These are phyloP conservation scores for Agaricus subrufescens DNA, from an alignment of 768 basidiomycete species.

Conservation along the genomic window DNA sequence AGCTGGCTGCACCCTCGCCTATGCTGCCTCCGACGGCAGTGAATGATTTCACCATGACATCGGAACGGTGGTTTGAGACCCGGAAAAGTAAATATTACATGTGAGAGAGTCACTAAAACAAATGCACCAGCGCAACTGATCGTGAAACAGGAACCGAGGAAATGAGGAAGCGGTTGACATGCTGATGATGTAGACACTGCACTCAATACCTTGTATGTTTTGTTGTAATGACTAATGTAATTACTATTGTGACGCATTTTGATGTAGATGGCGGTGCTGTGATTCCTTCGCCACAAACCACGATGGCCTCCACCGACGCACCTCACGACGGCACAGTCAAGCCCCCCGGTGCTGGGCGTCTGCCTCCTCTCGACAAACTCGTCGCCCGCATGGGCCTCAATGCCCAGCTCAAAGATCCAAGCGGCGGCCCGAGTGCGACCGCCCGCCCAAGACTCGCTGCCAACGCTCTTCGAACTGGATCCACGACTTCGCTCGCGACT, in stretches of 20 bases:
- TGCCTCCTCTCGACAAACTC: slow-evolving; percentile 78
- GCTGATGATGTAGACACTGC: too few species aligned
- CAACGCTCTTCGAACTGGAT: slow-evolving; percentile 58
- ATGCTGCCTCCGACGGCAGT: background rate
- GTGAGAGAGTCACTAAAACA: too few species aligned
- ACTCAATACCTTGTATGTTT: background rate
- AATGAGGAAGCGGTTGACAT: too few species aligned
- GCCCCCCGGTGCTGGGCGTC: slow-evolving; percentile 30
- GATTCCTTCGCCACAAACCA: slow-evolving; percentile 11
- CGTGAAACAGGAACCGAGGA: too few species aligned
- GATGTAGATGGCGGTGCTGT: background rate
- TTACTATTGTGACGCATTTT: slow-evolving; percentile 2
- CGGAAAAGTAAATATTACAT: too few species aligned
- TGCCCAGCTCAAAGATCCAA: slow-evolving; percentile 19
- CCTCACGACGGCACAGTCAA: slow-evolving; percentile 12
- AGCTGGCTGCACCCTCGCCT: too few species aligned
- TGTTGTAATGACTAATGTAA: slow-evolving; percentile 2
- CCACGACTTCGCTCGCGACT: slow-evolving; percentile 50
- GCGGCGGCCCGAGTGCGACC: slow-evolving; percentile 25
- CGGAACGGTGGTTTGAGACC: too few species aligned
- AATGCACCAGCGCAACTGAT: too few species aligned
- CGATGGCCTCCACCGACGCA: slow-evolving; percentile 13
- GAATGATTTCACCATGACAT: background rate
- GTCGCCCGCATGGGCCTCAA: slow-evolving; percentile 69
- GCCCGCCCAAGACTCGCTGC: slow-evolving; percentile 73